Evolutionary conservation across 148 eudicot genomes (phyloP).

Genomic region (Rhododendron griersonianum): DNA sequence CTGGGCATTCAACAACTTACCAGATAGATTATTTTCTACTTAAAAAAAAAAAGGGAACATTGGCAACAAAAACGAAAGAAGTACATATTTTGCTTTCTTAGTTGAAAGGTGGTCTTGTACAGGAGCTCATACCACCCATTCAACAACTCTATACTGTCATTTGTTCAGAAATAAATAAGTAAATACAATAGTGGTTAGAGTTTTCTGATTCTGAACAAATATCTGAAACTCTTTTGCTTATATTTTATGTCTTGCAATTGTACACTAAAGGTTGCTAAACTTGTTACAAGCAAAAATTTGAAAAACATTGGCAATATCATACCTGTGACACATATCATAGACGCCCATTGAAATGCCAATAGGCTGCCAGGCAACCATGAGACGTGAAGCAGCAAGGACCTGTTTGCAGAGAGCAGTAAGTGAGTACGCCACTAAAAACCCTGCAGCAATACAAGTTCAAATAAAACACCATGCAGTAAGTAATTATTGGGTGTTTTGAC

Average conservation of each 20-base stretch:
- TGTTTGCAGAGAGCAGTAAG: constrained; percentile 22
- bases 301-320: constrained; percentile 6
- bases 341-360: constrained; percentile 97
- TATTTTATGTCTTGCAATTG: not conserved
- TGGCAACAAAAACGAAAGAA: not conserved
- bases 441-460: constrained; percentile 1
- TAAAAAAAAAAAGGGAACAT: not conserved
- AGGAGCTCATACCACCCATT: not conserved
- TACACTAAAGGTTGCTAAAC: not conserved
- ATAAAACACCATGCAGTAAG: not conserved
- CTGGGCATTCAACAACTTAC: not conserved
- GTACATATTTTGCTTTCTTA: not conserved
- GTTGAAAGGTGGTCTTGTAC: not conserved
- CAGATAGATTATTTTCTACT: not conserved
- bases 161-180: not conserved
- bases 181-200: not conserved
- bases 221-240: not conserved
- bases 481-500: not conserved
- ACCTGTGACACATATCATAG: constrained; percentile 98
- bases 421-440: not conserved
- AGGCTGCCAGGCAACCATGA: constrained; percentile 98
- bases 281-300: not conserved
- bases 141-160: not conserved
- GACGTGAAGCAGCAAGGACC: constrained; percentile 96
- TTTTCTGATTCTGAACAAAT: not conserved